A percentile compares a stretch with the other conserved stretches of the same genome.
Evolutionary conservation across 352 stramenopile genomes (phyloP).

Genomic region (Phytophthora pisi): DNA sequence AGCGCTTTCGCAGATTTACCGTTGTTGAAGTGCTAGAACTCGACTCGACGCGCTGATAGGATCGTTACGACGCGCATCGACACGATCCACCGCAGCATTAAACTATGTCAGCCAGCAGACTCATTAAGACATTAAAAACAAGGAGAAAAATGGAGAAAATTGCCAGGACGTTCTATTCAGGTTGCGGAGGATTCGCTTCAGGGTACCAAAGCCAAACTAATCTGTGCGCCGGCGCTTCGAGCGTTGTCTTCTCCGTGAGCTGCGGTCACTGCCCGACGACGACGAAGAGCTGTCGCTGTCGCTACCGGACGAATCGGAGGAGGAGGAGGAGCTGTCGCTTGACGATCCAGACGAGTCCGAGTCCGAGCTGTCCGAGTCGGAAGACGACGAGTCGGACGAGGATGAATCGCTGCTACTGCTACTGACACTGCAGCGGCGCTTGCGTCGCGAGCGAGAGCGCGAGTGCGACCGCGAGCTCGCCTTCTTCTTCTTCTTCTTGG

Average conservation of each 20-base stretch:
- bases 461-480: not conserved
- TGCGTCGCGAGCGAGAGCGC: constrained; percentile 18
- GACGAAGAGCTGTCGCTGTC: constrained; percentile 39
- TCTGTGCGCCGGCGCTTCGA: constrained; percentile 53
- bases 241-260: constrained; percentile 27
- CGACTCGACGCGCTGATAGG: not conserved
- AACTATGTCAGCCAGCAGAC: constrained; percentile 14
- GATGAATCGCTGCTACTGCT: constrained; percentile 38
- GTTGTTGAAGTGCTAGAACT: constrained; percentile 6
- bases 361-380: constrained; percentile 22
- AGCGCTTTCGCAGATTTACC: not conserved
- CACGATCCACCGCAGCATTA: constrained; percentile 6
- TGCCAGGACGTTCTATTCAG: constrained; percentile 13
- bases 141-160: constrained; percentile 12
- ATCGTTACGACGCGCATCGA: constrained; percentile 1
- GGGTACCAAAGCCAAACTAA: constrained; percentile 11
- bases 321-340: constrained; percentile 31
- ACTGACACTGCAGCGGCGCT: constrained; percentile 37
- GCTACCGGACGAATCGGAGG: constrained; percentile 33
- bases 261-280: constrained; percentile 32
- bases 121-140: constrained; percentile 19
- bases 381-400: constrained; percentile 42
- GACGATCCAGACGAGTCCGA: constrained; percentile 26
- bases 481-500: constrained; percentile 19
- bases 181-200: not conserved